Base-by-base conservation (phyloP, 2,329 filamentous ascomycete genomes). In the Rachicladosporium sp. region DNA sequence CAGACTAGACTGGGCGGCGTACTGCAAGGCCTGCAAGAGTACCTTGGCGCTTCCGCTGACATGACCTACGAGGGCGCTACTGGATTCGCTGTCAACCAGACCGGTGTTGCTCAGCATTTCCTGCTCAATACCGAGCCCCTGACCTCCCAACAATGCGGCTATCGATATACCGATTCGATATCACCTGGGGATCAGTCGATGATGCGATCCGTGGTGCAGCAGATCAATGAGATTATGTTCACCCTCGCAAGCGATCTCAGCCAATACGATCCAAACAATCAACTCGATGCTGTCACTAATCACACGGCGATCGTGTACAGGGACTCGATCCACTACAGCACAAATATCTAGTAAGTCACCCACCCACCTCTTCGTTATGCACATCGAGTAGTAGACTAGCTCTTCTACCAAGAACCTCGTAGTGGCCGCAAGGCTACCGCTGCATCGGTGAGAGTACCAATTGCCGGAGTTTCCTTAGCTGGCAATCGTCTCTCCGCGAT, bases 251-350 rank as follows among this genome's bases (percentile, higher is more conserved):
- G 5, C 10, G 31, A 32, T 32, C n/a, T 32, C 10, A 11, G n/a
- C 13, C 5, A 32, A 32, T 6, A 6, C n/a, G 36, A 33, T 13
- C 38, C 38, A 2, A 23, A 23, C 10, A 21, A 29, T 7, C 6
- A n/a, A 6, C 9, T 32, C 10, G 10, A 30, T 10, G 34, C 15
- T 29, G 5, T 13, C 21, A 30, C 7, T 35, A 4, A 32, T 4
- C 19, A 36, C 35, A 42, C 40, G 6, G 49, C 43, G 4, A 43
- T 33, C 0, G 27, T 49, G 11, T 50, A 49, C 34, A 30, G 38
- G 10, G 37, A 44, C 4, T 46, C 41, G 2, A 43, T 52, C 10
- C 50, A 52, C 43, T 60, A 59, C 46, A 38, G 35, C 2, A 59
- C 56, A 0, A 42, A 55, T 21, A 50, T 29, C 11, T 39, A 19